Evolutionary conservation across 2,329 filamentous ascomycete species (phyloP), one percentile per base, ranked within the genome.

Genomic region (Fusarium sp.): DNA sequence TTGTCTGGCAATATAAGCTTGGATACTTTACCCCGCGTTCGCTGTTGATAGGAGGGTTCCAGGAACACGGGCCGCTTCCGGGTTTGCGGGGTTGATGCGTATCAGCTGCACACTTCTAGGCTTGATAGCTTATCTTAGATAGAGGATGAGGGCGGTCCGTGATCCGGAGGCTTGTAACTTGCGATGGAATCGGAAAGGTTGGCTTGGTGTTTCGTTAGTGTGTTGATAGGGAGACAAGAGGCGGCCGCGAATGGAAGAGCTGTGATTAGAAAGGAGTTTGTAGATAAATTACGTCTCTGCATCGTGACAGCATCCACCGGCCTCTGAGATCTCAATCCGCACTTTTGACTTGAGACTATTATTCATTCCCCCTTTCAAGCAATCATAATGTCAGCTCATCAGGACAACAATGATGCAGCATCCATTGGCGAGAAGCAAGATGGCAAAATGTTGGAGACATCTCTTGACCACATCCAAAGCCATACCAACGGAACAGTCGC

Each of bases 31-130:
- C 30, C 55, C 41, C 30, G 30, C 55, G 15, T 38, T 5, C 10
- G 6, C 20, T 48, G 41, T 28, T 48, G 30, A 24, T 32, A 48
- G 8, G n/a, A 11, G 9, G n/a, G 3, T 36, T 6, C n/a, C 35
- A 48, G 41, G 18, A 38, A 38, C 55, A 48, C 56, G 56, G 56
- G 26, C 56, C 56, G 56, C 42, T 48, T 59, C 56, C 56, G 56
- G 3, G 56, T 50, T 58, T 58, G 56, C 42, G 56, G 56, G 56
- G 41, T 36, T 26, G 50, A 6, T 53, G 3, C 8, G 32, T 1
- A 36, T 53, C 32, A 53, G 32, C 12, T 53, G 50, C 12, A 6
- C 50, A 17, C 3, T 4, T 32, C 28, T 8, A 28, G 28, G 28
- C 28, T 28, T 28, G 28, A 2, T 12, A 26, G 32, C n/a, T 26